These are phyloP conservation scores for Chamaecyparis obtusa DNA, from an alignment of 75 land plant species.

Conservation along the genomic window DNA sequence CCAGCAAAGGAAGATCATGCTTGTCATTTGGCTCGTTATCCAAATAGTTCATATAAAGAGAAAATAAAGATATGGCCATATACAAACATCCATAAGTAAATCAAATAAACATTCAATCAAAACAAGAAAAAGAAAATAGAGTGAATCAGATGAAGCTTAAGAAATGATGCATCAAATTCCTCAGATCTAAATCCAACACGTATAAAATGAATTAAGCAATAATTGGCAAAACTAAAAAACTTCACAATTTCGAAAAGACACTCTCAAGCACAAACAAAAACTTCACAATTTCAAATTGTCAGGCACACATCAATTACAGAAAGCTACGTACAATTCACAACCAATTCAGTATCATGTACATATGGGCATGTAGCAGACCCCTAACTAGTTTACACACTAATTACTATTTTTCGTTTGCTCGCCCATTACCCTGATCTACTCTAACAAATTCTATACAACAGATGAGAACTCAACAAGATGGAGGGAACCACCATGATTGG, in stretches of 20 bases:
- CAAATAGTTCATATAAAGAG: background rate
- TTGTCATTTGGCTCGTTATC: background rate
- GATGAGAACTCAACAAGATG: no score
- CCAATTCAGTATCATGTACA: background rate
- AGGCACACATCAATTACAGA: background rate
- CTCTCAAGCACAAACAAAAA: background rate
- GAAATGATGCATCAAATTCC: background rate
- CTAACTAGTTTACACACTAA: no score
- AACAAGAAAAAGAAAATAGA: background rate
- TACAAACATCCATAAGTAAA: background rate
- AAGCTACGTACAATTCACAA: background rate
- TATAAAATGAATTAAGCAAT: background rate
- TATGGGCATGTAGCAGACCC: no score
- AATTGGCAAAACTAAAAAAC: background rate
- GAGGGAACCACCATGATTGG: no score
- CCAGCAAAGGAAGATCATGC: background rate
- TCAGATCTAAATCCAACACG: background rate
- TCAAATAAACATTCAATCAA: background rate
- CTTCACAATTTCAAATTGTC: background rate
- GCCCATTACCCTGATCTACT: background rate
- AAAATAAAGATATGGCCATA: background rate
- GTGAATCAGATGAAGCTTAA: background rate
- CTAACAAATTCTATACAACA: no score
- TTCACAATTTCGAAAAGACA: background rate
- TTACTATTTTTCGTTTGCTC: no score